Percentiles rank a stretch among this genome's conserved stretches.
Evolutionary conservation across 805 yeast species (phyloP).

Genomic region (Ogataea haglerorum): DNA sequence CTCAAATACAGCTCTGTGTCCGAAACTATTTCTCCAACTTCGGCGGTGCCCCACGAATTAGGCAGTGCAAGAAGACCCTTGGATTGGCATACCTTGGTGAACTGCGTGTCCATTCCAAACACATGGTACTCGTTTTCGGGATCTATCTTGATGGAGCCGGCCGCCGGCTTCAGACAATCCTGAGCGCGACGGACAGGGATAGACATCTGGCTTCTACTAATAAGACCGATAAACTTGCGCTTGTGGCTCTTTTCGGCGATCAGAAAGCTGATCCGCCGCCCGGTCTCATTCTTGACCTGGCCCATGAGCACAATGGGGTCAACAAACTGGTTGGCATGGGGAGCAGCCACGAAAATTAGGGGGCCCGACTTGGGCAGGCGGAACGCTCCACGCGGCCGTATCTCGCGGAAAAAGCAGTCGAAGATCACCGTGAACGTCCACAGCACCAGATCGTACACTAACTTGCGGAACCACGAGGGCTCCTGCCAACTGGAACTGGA

Average conservation of each 20-base stretch:
- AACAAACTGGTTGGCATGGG: conserved; percentile 87
- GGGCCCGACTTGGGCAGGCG: conserved; percentile 60
- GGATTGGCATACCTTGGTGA: conserved; percentile 57
- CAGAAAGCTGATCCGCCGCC: conserved; percentile 48
- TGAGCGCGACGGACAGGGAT: conserved; percentile 94
- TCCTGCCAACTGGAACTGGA: conserved; percentile 29
- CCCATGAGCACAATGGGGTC: conserved; percentile 72
- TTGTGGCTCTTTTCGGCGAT: conserved; percentile 53
- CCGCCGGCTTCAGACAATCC: conserved; percentile 67
- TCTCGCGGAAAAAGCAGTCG: conserved; percentile 71
- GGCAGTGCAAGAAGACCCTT: conserved; percentile 78
- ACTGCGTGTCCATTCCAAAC: conserved; percentile 62
- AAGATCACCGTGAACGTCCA: conserved; percentile 45
- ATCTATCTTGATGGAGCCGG: conserved; percentile 62
- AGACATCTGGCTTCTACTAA: conserved; percentile 72
- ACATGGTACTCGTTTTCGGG: conserved; percentile 42
- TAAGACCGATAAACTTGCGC: conserved; percentile 59
- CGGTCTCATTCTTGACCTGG: conserved; percentile 56
- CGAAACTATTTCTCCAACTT: conserved; percentile 60
- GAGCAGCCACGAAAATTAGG: conserved; percentile 76
- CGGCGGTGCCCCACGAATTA: conserved; percentile 70
- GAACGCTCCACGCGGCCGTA: conserved; percentile 68
- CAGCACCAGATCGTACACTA: conserved; percentile 49
- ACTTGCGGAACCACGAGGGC: conserved; percentile 36
- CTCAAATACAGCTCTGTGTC: conserved; percentile 69